Conservation (phyloP, 2,329 filamentous ascomycete genomes). For the Paraphoma chrysanthemicola region DNA sequence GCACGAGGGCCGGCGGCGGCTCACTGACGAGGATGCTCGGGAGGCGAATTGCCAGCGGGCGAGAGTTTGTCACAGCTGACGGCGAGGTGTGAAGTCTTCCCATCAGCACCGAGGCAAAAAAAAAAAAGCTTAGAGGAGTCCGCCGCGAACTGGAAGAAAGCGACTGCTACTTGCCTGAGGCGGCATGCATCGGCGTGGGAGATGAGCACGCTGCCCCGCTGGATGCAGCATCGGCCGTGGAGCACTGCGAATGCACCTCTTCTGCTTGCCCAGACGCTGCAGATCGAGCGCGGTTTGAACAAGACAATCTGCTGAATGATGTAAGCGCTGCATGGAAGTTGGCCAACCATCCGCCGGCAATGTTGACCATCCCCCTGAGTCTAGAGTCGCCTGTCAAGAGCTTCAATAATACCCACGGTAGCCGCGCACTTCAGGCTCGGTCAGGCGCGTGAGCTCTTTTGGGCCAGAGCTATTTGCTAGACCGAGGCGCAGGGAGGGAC, state of each 20-base stretch:
- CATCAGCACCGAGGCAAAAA: background rate
- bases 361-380: slow-evolving; percentile 13
- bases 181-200: slow-evolving; percentile 19
- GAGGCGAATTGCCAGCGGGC: background rate
- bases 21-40: background rate
- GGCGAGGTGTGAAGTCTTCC: background rate
- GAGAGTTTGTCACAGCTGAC: background rate
- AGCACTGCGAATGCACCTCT: slow-evolving; percentile 25
- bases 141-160: background rate
- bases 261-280: slow-evolving; percentile 19
- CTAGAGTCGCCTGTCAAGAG: slow-evolving; percentile 60
- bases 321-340: slow-evolving; percentile 19
- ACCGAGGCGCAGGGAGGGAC: background rate
- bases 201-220: slow-evolving; percentile 14
- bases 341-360: slow-evolving; percentile 15
- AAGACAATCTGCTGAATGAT: slow-evolving; percentile 30
- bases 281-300: slow-evolving; percentile 14
- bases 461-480: slow-evolving; percentile 6
- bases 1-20: slow-evolving; percentile 13
- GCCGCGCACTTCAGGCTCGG: slow-evolving; percentile 19
- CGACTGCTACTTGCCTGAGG: background rate
- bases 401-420: slow-evolving; percentile 73
- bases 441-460: slow-evolving; percentile 6
- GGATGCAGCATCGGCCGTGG: slow-evolving; percentile 23
- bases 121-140: background rate